Percentiles rank a stretch among this genome's conserved stretches.
Conservation (phyloP, 2,329 filamentous ascomycete species). For the Biscogniauxia sp. region DNA sequence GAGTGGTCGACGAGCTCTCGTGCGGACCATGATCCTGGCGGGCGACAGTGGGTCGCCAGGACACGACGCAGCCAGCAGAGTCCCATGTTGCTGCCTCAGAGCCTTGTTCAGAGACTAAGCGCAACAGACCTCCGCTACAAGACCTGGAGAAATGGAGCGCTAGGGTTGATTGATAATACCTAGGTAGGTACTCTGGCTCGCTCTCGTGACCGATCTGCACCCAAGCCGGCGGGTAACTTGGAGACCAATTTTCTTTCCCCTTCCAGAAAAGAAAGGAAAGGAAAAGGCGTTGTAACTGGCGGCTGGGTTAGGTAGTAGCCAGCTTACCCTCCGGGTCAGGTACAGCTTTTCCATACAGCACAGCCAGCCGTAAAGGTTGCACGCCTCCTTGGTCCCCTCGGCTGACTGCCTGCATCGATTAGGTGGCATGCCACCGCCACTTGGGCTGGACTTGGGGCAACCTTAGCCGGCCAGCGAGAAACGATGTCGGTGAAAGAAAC, state of each 20-base stretch:
- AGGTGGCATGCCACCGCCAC: constrained; percentile 12
- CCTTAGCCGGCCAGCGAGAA: constrained; percentile 15
- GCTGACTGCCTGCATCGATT: constrained; percentile 17
- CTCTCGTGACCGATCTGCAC: neutral
- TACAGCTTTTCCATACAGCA: neutral
- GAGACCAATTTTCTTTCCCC: neutral
- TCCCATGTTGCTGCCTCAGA: constrained; percentile 10
- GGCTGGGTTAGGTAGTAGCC: neutral
- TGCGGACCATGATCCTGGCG: constrained; percentile 20
- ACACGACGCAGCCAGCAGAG: constrained; percentile 2
- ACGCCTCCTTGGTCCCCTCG: neutral
- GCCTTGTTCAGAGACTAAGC: constrained; percentile 1
- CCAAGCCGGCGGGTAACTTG: neutral
- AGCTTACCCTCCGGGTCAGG: neutral
- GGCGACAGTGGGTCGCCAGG: constrained; percentile 16
- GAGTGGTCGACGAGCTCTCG: constrained; percentile 28
- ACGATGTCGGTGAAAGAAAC: constrained; percentile 15
- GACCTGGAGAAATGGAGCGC: neutral
- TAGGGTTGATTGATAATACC: neutral
- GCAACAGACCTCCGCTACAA: neutral
- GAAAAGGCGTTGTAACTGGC: too few species aligned
- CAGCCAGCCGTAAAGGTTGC: neutral
- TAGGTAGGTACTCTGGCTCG: too few species aligned
- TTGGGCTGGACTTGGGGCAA: neutral
- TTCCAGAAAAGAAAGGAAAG: neutral